Evolutionary conservation across 2,329 filamentous ascomycete genomes (phyloP).

Genomic region (Sordariomycetes sp.): DNA sequence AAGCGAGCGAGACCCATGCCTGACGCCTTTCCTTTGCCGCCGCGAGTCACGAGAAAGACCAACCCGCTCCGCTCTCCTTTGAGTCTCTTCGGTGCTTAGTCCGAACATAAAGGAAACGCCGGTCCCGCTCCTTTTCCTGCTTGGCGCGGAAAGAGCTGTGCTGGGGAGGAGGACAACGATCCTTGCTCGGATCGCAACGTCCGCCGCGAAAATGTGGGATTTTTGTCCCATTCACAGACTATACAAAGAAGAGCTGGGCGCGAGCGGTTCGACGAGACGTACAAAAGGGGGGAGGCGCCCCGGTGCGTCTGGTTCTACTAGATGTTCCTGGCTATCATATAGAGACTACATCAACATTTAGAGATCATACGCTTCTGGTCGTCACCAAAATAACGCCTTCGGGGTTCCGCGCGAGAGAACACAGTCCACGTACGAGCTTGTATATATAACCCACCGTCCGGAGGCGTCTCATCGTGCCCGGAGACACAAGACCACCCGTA

Average conservation of each 20-base stretch:
- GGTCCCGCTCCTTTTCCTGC: neutral
- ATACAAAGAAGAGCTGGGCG: neutral
- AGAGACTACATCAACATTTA: neutral
- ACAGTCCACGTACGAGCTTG: neutral
- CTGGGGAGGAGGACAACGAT: neutral
- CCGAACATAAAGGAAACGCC: neutral
- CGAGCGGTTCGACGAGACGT: neutral
- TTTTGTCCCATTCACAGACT: neutral
- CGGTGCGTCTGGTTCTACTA: neutral
- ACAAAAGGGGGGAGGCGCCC: neutral
- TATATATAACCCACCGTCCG: neutral
- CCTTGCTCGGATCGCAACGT: neutral
- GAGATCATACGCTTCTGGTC: neutral
- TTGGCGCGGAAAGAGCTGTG: neutral
- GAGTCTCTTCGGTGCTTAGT: neutral
- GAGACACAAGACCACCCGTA: neutral
- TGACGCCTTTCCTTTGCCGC: neutral
- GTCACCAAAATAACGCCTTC: neutral
- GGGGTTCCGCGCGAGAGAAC: neutral
- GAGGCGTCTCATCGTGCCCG: neutral
- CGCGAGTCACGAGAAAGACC: neutral
- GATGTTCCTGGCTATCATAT: neutral
- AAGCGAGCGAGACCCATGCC: too few species aligned
- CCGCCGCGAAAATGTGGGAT: neutral
- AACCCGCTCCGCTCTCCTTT: neutral